Evolutionary conservation across 106 monocot genomes (phyloP).

Genomic region (Platanthera zijinensis): DNA sequence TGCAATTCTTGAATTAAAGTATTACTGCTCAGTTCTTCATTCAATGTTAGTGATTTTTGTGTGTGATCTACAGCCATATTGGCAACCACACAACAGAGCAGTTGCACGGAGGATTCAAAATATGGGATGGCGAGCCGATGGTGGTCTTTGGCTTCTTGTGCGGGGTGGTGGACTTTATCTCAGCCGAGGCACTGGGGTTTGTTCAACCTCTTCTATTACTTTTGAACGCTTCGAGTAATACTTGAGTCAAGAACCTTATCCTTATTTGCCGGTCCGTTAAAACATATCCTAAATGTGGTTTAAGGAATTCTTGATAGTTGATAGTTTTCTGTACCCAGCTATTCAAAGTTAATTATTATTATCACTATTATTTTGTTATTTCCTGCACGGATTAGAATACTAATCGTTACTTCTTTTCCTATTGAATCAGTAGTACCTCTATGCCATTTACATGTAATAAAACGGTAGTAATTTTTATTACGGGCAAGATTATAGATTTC

Average conservation of each 20-base stretch:
- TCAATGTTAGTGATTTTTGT: not conserved
- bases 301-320: no score
- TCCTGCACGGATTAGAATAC: not conserved
- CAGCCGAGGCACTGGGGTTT: constrained; percentile 85
- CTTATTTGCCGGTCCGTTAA: not conserved
- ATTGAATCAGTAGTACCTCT: not conserved
- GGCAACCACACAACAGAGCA: constrained; percentile 98
- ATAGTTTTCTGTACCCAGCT: not conserved
- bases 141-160: constrained; percentile 93
- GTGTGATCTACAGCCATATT: constrained; percentile 54
- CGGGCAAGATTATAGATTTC: no score
- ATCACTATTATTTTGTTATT: not conserved
- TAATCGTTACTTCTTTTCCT: not conserved
- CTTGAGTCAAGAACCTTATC: not conserved
- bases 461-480: not conserved
- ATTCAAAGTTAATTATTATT: not conserved
- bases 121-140: constrained; percentile 99
- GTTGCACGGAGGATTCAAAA: constrained; percentile 89
- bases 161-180: constrained; percentile 92
- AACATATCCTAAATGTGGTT: not conserved
- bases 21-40: not conserved
- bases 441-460: not conserved
- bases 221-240: not conserved
- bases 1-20: not conserved
- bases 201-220: not conserved